Evolutionary conservation across 208 protist genomes (phyloP), one percentile per base, ranked within the genome.

Genomic region (Crithidia mellificae): DNA sequence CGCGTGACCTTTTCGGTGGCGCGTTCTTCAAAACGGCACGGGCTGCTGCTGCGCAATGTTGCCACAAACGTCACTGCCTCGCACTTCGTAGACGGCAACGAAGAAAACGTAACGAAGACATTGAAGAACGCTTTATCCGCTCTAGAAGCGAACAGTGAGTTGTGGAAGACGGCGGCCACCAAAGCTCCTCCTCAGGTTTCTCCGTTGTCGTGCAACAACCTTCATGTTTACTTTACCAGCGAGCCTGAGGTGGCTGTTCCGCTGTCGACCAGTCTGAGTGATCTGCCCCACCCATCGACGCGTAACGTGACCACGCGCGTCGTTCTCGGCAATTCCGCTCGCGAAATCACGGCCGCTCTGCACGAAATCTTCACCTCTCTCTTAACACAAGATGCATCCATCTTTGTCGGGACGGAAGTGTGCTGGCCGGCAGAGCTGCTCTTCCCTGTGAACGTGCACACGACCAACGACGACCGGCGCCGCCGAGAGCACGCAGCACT

Each of bases 391-490:
- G 54, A 59, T 11, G 20, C 44, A 9, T 61, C 29, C 12, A 19
- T 11, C 0, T 44, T 58, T 4, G 76, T 50, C 2, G 54, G 9
- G 15, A 83, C 81, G 8, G 72, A 72, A 44, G 80, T 94, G 17
- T 84, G 80, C 68, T 91, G 81, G 80, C 88, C 88, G 0, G 15
- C 44, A 2, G 52, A 38, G 27, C 65, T 91, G 29, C 49, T 62
- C 20, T 76, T 81, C 55, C 85, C 88, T 17, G 79, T 94, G n/a
- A 91, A 90, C 62, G 78, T 89, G 30, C 85, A 87, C 56, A 77
- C 72, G 20, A 30, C 46, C 6, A 46, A 65, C 29, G 70, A 81
- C 27, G 59, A 49, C 30, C 47, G 51, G 3, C 88, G 88, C 12
- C 52, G 67, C 9, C 29, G 25, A 4, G 86, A 94, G 73, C 88